phyloP scores from a whole-genome alignment of 1,139 yeast genomes.

The Suhomyces wounanorum region DNA sequence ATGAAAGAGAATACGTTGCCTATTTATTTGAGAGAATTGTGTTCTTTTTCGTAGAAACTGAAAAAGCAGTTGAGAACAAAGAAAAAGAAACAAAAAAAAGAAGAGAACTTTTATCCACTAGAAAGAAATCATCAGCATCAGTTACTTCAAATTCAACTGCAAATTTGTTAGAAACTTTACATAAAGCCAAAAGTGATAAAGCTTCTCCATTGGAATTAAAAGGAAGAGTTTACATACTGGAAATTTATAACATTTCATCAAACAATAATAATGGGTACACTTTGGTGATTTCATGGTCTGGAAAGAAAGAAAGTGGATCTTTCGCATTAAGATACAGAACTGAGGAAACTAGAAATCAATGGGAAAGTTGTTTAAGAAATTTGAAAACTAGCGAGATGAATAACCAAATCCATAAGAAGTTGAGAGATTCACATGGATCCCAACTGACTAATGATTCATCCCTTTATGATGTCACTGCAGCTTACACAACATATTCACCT shows the following conservation, averaged over 20 bases:
- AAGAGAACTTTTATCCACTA: constrained; percentile 38
- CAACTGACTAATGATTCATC: constrained; percentile 29
- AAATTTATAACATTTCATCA: constrained; percentile 56
- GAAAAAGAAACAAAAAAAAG: constrained; percentile 33
- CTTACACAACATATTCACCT: constrained; percentile 19
- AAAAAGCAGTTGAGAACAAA: constrained; percentile 21
- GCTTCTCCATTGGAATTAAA: constrained; percentile 52
- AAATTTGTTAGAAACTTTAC: constrained; percentile 40
- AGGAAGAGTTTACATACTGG: constrained; percentile 71
- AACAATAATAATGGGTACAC: constrained; percentile 50
- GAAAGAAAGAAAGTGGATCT: constrained; percentile 74
- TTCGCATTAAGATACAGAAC: constrained; percentile 68
- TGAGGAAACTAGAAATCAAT: constrained; percentile 70
- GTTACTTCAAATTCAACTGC: constrained; percentile 37
- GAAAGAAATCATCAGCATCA: constrained; percentile 44
- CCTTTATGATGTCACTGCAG: constrained; percentile 26
- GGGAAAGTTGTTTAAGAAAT: constrained; percentile 61
- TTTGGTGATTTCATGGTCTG: constrained; percentile 75
- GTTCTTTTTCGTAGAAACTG: constrained; percentile 66
- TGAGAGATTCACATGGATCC: constrained; percentile 42
- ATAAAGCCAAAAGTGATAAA: constrained; percentile 31
- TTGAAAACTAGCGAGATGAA: constrained; percentile 48
- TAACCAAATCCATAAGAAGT: constrained; percentile 38
- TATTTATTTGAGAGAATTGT: constrained; percentile 87
- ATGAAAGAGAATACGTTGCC: constrained; percentile 86